Evolutionary conservation across 805 yeast genomes (phyloP), one percentile per base, ranked within the genome.

Genomic region (Ogataea paradorogensis): DNA sequence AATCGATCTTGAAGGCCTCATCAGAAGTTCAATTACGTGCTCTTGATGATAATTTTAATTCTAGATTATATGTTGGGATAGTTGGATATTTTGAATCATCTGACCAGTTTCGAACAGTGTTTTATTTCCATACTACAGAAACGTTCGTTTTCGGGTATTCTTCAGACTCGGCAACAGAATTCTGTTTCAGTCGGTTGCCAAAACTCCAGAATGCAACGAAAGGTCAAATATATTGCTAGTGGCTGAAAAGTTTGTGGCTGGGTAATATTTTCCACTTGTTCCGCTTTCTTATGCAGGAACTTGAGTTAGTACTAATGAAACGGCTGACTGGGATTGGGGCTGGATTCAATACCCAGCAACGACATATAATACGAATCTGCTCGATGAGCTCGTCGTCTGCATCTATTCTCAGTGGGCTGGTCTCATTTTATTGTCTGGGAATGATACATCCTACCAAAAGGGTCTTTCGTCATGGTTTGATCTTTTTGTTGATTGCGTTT

Each of bases 401-500:
- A 3, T 78, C 84, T 13, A 61, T 81, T 1, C 35, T 70, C 3
- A 60, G 72, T 30, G 84, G 90, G n/a, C 49, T 82, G 4, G 48
- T 70, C 0, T 80, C 85, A 7, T 66, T 85, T 43, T 86, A 82
- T 58, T 62, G 73, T 43, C 70, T 80, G 41, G 62, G 69, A 3
- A 78, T 82, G 40, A 81, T 83, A 23, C 89, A 83, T 56, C 84
- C 80, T 2, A 63, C 77, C 45, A 67, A 79, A 38, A 52, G 74
- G 26, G 78, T 78, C 16, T 84, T 84, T 62, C 69, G 89, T 33
- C 91, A 84, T 58, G 80, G 79, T 41, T 68, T 89, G 45, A 80
- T 88, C 48, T 65, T 78, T 31, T 76, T 82, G 38, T 65, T 89
- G 38, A 67, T 86, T n/a, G 61, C 74, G 11, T 86, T 78, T 57